These are phyloP conservation scores for Trypanosoma theileri DNA, from an alignment of 208 protist genomes.

Conservation along the genomic window DNA sequence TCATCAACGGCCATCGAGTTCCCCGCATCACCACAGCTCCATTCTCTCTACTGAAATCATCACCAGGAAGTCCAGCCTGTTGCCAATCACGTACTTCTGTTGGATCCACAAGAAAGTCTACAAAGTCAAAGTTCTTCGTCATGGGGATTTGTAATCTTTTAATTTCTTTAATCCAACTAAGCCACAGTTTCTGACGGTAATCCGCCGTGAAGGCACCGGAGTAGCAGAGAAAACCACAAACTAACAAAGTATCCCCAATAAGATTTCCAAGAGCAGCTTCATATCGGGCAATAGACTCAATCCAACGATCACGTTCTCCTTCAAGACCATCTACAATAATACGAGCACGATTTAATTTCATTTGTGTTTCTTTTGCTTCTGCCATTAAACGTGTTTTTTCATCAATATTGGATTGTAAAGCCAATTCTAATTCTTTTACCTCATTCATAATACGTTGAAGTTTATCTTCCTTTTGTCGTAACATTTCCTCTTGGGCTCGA, in stretches of 20 bases:
- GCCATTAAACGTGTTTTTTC: constrained; percentile 93
- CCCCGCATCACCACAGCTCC: constrained; percentile 96
- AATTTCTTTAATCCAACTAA: constrained; percentile 92
- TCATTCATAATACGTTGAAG: constrained; percentile 93
- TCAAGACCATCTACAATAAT: constrained; percentile 97
- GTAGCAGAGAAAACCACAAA: constrained; percentile 97
- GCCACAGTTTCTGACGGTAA: constrained; percentile 92
- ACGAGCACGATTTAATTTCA: constrained; percentile 96
- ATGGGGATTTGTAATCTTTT: constrained; percentile 81
- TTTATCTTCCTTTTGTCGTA: constrained; percentile 91
- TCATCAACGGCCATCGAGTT: constrained; percentile 97
- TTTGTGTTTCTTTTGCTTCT: constrained; percentile 93
- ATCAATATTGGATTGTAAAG: constrained; percentile 89
- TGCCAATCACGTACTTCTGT: constrained; percentile 97
- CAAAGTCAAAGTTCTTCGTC: constrained; percentile 89
- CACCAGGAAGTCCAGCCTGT: constrained; percentile 94
- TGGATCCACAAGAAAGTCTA: constrained; percentile 94
- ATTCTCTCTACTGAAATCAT: constrained; percentile 97
- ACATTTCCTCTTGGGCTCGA: constrained; percentile 93
- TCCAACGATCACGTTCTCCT: constrained; percentile 97
- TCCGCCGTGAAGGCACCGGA: constrained; percentile 96
- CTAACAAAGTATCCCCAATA: constrained; percentile 96
- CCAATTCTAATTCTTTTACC: constrained; percentile 88
- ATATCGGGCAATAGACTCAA: constrained; percentile 91
- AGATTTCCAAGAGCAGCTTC: constrained; percentile 90